These are phyloP conservation scores for Curvularia sp. DNA, from an alignment of 2,329 filamentous ascomycete genomes.

Conservation along the genomic window DNA sequence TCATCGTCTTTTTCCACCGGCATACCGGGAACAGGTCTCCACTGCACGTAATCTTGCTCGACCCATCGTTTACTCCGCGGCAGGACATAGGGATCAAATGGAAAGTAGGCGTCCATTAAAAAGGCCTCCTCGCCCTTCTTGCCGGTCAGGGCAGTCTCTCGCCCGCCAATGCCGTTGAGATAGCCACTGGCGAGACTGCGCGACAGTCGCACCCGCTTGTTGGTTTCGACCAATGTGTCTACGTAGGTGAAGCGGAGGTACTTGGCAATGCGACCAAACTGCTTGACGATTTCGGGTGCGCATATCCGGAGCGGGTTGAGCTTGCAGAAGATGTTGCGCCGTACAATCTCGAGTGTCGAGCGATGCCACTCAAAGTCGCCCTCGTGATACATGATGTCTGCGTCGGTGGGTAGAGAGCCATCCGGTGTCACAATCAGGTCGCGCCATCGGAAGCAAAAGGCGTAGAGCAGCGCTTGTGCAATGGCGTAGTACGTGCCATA, in stretches of 20 bases:
- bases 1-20: slow-evolving; percentile 55
- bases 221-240: slow-evolving; percentile 84
- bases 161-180: slow-evolving; percentile 53
- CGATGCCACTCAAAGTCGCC: slow-evolving; percentile 81
- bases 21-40: slow-evolving; percentile 49
- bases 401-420: slow-evolving; percentile 47
- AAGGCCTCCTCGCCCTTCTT: slow-evolving; percentile 77
- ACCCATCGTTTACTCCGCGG: slow-evolving; percentile 89
- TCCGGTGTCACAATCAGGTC: slow-evolving; percentile 73
- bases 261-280: slow-evolving; percentile 87
- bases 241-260: slow-evolving; percentile 90
- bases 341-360: slow-evolving; percentile 75
- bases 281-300: slow-evolving; percentile 84
- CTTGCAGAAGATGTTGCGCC: slow-evolving; percentile 80
- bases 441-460: slow-evolving; percentile 97
- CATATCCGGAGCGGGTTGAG: slow-evolving; percentile 97
- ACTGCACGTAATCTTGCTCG: slow-evolving; percentile 60
- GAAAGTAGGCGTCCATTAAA: slow-evolving; percentile 93
- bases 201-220: slow-evolving; percentile 85
- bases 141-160: slow-evolving; percentile 60
- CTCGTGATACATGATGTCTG: slow-evolving; percentile 66
- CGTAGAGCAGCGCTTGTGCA: slow-evolving; percentile 89
- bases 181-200: slow-evolving; percentile 68
- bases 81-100: slow-evolving; percentile 94
- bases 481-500: slow-evolving; percentile 87